Percentiles rank a stretch among this genome's conserved stretches.
Evolutionary conservation across 1,284 basidiomycete species (phyloP).

Genomic region (Sporisorium reilianum): DNA sequence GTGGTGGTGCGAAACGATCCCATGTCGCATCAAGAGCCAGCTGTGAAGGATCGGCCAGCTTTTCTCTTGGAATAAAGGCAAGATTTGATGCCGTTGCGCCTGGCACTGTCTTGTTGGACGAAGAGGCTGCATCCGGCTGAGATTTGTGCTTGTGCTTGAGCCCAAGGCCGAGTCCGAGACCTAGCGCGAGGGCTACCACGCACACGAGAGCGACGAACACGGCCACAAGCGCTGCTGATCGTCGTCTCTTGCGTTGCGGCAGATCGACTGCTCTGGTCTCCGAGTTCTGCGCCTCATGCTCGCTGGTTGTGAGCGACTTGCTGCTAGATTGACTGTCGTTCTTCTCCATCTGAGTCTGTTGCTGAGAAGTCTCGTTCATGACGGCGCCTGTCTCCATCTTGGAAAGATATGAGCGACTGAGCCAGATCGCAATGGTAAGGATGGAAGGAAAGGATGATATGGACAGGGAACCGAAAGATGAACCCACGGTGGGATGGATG

Average conservation of each 20-base stretch:
- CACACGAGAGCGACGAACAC: slow-evolving; percentile 32
- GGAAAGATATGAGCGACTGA: not conserved
- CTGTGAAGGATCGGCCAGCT: slow-evolving; percentile 36
- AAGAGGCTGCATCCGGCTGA: slow-evolving; percentile 15
- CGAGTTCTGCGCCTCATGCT: slow-evolving; percentile 11
- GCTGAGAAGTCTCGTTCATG: not conserved
- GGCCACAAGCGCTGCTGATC: slow-evolving; percentile 3
- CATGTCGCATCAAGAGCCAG: slow-evolving; percentile 49
- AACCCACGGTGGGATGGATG: too few relatives aligned
- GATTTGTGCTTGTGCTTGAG: slow-evolving; percentile 59
- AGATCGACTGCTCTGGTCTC: not conserved
- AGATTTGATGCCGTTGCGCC: slow-evolving; percentile 31
- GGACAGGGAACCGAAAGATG: too few relatives aligned
- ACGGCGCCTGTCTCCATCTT: not conserved
- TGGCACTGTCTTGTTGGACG: slow-evolving; percentile 14
- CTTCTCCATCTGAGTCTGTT: slow-evolving; percentile 7
- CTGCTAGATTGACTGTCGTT: slow-evolving; percentile 15
- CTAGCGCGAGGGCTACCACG: slow-evolving; percentile 69
- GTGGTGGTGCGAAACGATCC: slow-evolving; percentile 43
- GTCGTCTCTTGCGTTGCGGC: not conserved
- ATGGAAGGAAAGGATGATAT: not conserved
- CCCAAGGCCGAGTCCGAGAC: slow-evolving; percentile 71
- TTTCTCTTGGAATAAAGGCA: slow-evolving; percentile 56
- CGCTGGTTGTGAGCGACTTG: slow-evolving; percentile 13
- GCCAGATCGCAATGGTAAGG: not conserved